Evolutionary conservation across 805 yeast genomes (phyloP).

Genomic region (Dipodascus albidus): DNA sequence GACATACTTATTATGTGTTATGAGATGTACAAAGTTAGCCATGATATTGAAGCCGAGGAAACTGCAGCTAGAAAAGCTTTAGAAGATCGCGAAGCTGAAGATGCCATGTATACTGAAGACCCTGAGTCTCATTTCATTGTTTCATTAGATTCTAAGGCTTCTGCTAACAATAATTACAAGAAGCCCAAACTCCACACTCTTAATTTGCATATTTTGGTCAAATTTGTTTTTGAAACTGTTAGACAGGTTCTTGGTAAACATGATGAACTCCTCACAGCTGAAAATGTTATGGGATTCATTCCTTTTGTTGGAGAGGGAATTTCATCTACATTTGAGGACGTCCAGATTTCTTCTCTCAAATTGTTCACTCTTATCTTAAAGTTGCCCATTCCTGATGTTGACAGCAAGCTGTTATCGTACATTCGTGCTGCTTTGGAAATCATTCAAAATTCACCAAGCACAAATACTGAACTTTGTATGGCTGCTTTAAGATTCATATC

Average conservation of each 20-base stretch:
- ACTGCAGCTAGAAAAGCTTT: conserved; percentile 13
- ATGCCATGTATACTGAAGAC: conserved; percentile 23
- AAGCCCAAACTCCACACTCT: conserved; percentile 30
- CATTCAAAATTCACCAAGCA: conserved; percentile 64
- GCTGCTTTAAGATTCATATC: conserved; percentile 65
- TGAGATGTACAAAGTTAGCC: conserved; percentile 47
- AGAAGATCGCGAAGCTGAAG: conserved; percentile 15
- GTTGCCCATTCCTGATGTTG: conserved; percentile 48
- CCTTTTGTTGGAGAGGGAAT: conserved; percentile 58
- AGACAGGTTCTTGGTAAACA: conserved; percentile 60
- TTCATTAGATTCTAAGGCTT: conserved; percentile 42
- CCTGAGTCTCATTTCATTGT: conserved; percentile 62
- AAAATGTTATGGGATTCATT: conserved; percentile 58
- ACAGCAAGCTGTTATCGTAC: conserved; percentile 19
- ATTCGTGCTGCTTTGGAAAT: conserved; percentile 32
- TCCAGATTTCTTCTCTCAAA: conserved; percentile 56
- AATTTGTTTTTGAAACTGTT: conserved; percentile 65
- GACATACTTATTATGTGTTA: conserved; percentile 61
- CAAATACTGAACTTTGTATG: conserved; percentile 72
- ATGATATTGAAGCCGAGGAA: conserved; percentile 13
- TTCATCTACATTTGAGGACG: conserved; percentile 60
- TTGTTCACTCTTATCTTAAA: conserved; percentile 49
- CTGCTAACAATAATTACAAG: conserved; percentile 28
- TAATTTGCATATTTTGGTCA: conserved; percentile 52
- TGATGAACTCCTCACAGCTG: conserved; percentile 43